Percentiles rank a stretch among this genome's conserved stretches.
Conservation (phyloP, 1,284 basidiomycete genomes). For the Boletellus deceptivus region DNA sequence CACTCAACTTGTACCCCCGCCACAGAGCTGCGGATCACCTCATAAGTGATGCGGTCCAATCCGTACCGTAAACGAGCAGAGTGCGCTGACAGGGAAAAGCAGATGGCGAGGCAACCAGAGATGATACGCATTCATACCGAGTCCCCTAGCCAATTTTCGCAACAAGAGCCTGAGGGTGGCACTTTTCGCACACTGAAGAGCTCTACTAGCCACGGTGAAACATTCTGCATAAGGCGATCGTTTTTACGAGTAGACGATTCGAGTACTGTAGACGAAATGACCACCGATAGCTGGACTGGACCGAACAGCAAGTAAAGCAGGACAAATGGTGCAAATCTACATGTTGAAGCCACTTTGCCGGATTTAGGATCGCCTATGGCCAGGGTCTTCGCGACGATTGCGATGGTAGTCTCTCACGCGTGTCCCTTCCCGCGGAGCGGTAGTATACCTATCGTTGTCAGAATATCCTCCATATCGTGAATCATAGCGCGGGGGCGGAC, state of each 20-base stretch:
- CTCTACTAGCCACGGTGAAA: conserved; percentile 4
- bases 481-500: conserved; percentile 55
- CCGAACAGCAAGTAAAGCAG: conserved; percentile 5
- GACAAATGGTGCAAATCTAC: conserved; percentile 6
- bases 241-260: conserved; percentile 7
- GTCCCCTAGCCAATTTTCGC: conserved; percentile 2
- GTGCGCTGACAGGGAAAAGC: background rate
- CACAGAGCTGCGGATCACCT: too few species aligned
- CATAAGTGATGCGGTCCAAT: too few species aligned
- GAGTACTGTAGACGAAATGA: conserved; percentile 7
- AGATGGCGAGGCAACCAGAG: conserved; percentile 6
- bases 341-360: conserved; percentile 5
- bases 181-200: conserved; percentile 4
- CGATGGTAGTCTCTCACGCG: conserved; percentile 63
- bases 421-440: conserved; percentile 40
- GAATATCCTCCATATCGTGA: conserved; percentile 41
- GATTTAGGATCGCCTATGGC: conserved; percentile 38
- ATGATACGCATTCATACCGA: background rate
- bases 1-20: conserved; percentile 25
- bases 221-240: background rate
- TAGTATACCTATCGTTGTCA: conserved; percentile 41
- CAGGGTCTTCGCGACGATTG: conserved; percentile 43
- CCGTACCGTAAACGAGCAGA: background rate
- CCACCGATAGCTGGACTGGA: background rate
- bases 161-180: background rate